Conservation (phyloP, 148 eudicot genomes). For the Rhododendron griersonianum region DNA sequence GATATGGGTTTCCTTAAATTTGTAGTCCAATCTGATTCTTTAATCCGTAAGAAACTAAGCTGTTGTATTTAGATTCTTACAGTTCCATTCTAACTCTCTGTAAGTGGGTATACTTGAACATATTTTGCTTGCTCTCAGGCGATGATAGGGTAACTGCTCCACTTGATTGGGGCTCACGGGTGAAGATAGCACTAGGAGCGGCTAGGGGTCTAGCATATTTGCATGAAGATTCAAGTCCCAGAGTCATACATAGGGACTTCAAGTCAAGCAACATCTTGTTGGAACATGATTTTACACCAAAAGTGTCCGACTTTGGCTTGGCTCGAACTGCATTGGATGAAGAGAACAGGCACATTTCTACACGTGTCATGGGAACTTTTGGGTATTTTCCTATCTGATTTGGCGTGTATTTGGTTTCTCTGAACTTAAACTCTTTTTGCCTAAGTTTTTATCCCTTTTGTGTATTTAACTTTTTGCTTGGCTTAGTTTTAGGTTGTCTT, state of each 20-base stretch:
- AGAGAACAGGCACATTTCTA: constrained; percentile 69
- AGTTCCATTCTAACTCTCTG: background rate
- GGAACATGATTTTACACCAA: constrained; percentile 89
- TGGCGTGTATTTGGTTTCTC: background rate
- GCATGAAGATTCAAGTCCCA: constrained; percentile 96
- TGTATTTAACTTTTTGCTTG: background rate
- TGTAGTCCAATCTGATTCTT: background rate
- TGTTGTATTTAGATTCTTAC: background rate
- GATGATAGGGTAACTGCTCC: constrained; percentile 63
- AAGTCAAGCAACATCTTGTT: constrained; percentile 90
- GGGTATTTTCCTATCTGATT: constrained; percentile 47
- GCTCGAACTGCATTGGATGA: constrained; percentile 81
- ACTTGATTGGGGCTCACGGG: constrained; percentile 75
- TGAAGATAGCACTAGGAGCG: constrained; percentile 90
- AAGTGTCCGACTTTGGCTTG: constrained; percentile 98
- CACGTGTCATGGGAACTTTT: constrained; percentile 98
- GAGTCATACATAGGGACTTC: constrained; percentile 94
- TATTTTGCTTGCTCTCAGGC: constrained; percentile 33
- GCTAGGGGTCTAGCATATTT: constrained; percentile 95
- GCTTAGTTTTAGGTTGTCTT: background rate
- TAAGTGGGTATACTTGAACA: background rate
- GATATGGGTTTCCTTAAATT: background rate
- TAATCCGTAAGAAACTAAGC: background rate
- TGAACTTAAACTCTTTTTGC: background rate
- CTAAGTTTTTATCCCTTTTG: background rate